Evolutionary conservation across 1,139 yeast species (phyloP).

Genomic region (Pichia sp.): DNA sequence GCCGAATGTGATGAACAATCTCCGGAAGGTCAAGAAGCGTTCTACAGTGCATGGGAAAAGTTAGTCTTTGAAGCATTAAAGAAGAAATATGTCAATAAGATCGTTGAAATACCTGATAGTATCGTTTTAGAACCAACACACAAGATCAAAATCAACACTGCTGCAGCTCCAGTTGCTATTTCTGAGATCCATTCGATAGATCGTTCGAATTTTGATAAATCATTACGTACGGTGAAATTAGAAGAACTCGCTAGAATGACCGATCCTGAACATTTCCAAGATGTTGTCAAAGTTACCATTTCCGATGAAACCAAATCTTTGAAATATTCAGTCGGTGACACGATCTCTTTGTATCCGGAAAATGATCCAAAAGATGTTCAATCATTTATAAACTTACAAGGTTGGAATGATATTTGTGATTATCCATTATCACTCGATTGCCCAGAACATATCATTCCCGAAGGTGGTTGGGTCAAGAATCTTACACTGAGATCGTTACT

Average conservation of each 20-base stretch:
- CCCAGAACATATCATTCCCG: conserved; percentile 17
- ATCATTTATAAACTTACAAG: conserved; percentile 62
- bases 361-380: conserved; percentile 68
- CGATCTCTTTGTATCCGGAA: conserved; percentile 70
- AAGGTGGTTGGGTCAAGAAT: conserved; percentile 55
- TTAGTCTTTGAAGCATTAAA: conserved; percentile 45
- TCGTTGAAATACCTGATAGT: conserved; percentile 36
- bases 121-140: conserved; percentile 46
- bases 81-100: conserved; percentile 19
- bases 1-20: conserved; percentile 91
- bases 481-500: conserved; percentile 71
- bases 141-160: conserved; percentile 31
- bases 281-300: conserved; percentile 69
- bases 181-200: neutral
- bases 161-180: neutral
- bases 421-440: conserved; percentile 34
- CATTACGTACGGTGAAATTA: conserved; percentile 37
- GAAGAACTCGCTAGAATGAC: conserved; percentile 11
- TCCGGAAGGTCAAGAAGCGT: conserved; percentile 77
- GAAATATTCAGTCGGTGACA: conserved; percentile 73
- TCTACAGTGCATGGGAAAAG: conserved; percentile 71
- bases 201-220: neutral
- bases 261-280: conserved; percentile 76
- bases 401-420: conserved; percentile 74
- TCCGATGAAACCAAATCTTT: conserved; percentile 28